These are phyloP conservation scores for Rubia peregrina DNA, from an alignment of 305 asterid genomes.

Conservation along the genomic window DNA sequence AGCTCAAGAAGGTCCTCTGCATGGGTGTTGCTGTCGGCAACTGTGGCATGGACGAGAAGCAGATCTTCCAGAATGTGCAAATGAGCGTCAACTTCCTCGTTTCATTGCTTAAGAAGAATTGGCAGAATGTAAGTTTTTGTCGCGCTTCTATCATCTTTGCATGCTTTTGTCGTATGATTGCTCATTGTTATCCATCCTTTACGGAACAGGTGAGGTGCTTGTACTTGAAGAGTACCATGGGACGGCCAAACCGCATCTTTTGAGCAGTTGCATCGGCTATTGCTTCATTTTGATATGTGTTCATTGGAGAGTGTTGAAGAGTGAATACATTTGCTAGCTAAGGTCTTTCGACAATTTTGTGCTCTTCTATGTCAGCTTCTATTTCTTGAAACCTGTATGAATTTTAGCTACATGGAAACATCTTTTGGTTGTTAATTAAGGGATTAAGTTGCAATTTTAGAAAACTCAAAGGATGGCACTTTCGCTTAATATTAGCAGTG, in stretches of 20 bases:
- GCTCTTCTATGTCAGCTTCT: slow-evolving; percentile 2
- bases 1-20: slow-evolving; percentile 40
- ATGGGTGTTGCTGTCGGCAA: slow-evolving; percentile 49
- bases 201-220: slow-evolving; percentile 34
- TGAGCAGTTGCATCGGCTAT: slow-evolving; percentile 16
- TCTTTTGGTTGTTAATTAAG: neutral
- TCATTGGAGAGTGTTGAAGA: slow-evolving; percentile 1
- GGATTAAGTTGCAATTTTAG: no score
- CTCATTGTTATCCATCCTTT: neutral
- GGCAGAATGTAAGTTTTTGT: slow-evolving; percentile 35
- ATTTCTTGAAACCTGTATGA: slow-evolving; percentile 6
- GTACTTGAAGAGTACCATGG: slow-evolving; percentile 40
- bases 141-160: neutral
- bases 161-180: neutral
- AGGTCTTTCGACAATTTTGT: slow-evolving; percentile 8
- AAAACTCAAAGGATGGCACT: no score
- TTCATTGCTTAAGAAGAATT: slow-evolving; percentile 35
- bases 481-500: no score
- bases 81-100: slow-evolving; percentile 44
- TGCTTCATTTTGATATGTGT: neutral
- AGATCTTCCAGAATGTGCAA: slow-evolving; percentile 43
- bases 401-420: neutral
- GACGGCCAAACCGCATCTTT: slow-evolving; percentile 29
- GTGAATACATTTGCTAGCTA: slow-evolving; percentile 1
- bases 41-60: slow-evolving; percentile 43